Base-by-base conservation (phyloP, 768 basidiomycete species). In the Xerocomus brunneocitrinus region DNA sequence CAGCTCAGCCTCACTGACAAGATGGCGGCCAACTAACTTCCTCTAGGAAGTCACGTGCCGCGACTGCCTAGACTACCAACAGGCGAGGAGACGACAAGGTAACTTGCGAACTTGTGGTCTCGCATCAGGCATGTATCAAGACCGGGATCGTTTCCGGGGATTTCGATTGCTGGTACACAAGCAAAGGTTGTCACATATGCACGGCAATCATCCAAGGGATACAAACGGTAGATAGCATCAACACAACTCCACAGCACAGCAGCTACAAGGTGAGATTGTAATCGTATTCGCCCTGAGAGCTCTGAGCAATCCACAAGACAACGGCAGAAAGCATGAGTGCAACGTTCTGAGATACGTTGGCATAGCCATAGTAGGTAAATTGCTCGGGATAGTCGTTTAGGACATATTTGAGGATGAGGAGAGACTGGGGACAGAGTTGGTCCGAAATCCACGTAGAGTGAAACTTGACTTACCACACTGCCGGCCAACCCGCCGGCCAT, bases 401-500 rank as follows among this genome's bases (percentile, higher is more conserved):
- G 60, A 94, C 67, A 65, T 98, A 98, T 70, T 98, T 98, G 65
- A 98, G 77, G 49, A 98, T 83, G 32, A 95, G 76, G 9, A 97
- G 77, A 13, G 89, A 87, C 95, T 98, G 67, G 2, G 0, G 12
- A 25, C 30, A 22, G 10, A 25, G 43, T 32, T n/a, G 45, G 55
- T 19, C 19, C 19, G 38, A 22, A 25, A 22, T 24, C 3, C n/a
- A 28, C 1, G 16, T 5, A 34, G 47, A 47, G 27, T 2, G 12
- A 28, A 5, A n/a, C 22, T 27, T 0, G 32, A 83, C 94, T 62
- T 65, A 98, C 95, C 67, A 97, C 83, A 65, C 93, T 95, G 47
- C 95, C 97, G n/a, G 95, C 97, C 42, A 98, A 67, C 0, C 97
- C 97, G 8, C 97, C 95, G 2, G 97, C 97, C 93, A 99, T 94